A percentile compares a stretch with the other conserved stretches of the same genome.
Evolutionary conservation across 352 stramenopile species (phyloP).

Genomic region (Phytophthora pisi): DNA sequence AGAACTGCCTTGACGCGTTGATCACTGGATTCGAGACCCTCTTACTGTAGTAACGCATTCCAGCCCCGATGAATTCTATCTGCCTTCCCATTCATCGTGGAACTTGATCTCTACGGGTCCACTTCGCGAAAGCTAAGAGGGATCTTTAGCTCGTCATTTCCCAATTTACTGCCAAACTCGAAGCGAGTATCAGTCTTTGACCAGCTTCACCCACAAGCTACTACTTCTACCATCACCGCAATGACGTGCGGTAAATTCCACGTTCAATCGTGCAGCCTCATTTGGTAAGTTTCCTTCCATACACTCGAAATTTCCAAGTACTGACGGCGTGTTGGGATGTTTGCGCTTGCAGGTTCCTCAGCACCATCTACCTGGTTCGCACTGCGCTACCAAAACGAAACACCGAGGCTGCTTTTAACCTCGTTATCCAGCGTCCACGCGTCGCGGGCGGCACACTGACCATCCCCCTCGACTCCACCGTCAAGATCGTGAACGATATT

Average conservation of each 20-base stretch:
- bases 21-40: background rate
- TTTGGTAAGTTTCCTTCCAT: constrained; percentile 22
- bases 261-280: constrained; percentile 22
- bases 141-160: background rate
- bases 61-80: background rate
- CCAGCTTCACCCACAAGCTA: background rate
- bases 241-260: constrained; percentile 30
- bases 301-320: background rate
- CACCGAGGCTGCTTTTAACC: constrained; percentile 10
- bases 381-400: constrained; percentile 7
- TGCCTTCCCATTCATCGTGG: background rate
- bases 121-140: background rate
- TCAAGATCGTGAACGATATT: constrained; percentile 8
- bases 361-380: constrained; percentile 24
- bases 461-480: constrained; percentile 26
- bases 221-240: background rate
- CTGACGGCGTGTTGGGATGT: background rate
- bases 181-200: background rate
- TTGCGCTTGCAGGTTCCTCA: constrained; percentile 21
- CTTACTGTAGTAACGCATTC: background rate
- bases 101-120: background rate
- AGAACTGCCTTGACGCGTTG: background rate
- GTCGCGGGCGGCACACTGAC: constrained; percentile 26
- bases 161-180: constrained; percentile 3
- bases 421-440: constrained; percentile 31